These are phyloP conservation scores for Thraustotheca clavata DNA, from an alignment of 352 stramenopile genomes.

Conservation along the genomic window DNA sequence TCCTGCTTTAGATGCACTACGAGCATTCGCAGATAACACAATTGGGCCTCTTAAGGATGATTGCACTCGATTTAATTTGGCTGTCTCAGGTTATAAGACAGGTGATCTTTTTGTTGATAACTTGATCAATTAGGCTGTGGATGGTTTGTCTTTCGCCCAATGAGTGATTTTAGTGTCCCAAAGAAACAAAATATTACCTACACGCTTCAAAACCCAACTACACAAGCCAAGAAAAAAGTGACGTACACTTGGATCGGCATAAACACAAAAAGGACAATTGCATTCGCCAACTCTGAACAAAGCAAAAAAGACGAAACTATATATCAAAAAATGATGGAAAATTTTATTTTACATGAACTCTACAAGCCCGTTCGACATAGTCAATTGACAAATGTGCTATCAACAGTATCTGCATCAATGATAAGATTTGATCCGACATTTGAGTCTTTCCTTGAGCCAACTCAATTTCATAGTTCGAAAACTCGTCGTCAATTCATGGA, in stretches of 20 bases:
- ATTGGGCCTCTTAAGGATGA: slow-evolving; percentile 14
- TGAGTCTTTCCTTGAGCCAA: no score
- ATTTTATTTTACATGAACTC: slow-evolving; percentile 14
- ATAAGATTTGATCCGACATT: no score
- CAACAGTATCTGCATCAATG: no score
- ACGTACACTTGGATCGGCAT: slow-evolving; percentile 13
- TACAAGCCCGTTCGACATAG: no score
- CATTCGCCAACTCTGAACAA: background rate
- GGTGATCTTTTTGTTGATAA: background rate
- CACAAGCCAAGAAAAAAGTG: slow-evolving; percentile 1
- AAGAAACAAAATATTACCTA: background rate
- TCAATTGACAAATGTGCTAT: no score
- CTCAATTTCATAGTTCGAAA: no score
- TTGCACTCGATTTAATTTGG: slow-evolving; percentile 15
- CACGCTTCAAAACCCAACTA: slow-evolving; percentile 6
- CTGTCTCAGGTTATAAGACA: slow-evolving; percentile 10
- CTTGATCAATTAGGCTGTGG: background rate
- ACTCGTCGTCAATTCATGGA: no score
- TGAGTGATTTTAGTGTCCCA: background rate
- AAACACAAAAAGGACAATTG: background rate
- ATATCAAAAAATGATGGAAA: slow-evolving; percentile 5
- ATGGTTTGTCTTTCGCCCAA: slow-evolving; percentile 13
- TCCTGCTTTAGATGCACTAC: background rate
- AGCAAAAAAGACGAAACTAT: background rate
- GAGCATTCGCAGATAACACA: slow-evolving; percentile 1